Base-by-base conservation (phyloP, 1,284 basidiomycete genomes). In the Ganoderma boninense region DNA sequence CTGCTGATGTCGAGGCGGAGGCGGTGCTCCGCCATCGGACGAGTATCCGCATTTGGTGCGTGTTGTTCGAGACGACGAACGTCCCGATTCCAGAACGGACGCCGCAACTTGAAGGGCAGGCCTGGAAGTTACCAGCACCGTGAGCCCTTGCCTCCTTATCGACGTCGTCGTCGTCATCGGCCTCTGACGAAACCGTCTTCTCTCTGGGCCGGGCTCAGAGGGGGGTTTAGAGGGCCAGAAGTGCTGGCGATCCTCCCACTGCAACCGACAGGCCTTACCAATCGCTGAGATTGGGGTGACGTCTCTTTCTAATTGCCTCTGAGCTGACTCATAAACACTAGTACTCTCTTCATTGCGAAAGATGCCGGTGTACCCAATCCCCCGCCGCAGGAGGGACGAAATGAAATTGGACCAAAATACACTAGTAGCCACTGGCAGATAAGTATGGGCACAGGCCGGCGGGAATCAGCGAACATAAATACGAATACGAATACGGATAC, bases 11-110 rank as follows among this genome's bases (percentile, higher is more conserved):
- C 26, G 49, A 52, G 57, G 57, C 38, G 57, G 35, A 40, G 57
- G 57, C 57, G 35, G 57, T 60, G 57, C 57, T 43, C 23, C 16
- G 40, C 13, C 59, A 40, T 29, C 60, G 60, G 38, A 43, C 40
- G 16, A 62, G 13, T 42, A 18, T 42, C 60, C 40, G 38, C 8
- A 62, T 62, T 26, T 62, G 60, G 60, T 42, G n/a, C 38, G 60
- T 42, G 60, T 62, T 44, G 60, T 62, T 62, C 40, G 14, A 38
- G 38, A 38, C 38, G 38, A 52, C 49, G 49, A 52, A 52, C 23
- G 49, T n/a, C n/a, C n/a, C n/a, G n/a, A n/a, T n/a, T 52, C 49
- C 23, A 14, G 29, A 26, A 5, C 11, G 23, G 13, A 52, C 49
- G 49, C 49, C 13, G 29, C 29, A 32, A 52, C 26, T 23, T n/a